Base-by-base conservation (phyloP, 2,329 filamentous ascomycete genomes). In the Diaporthe eres region DNA sequence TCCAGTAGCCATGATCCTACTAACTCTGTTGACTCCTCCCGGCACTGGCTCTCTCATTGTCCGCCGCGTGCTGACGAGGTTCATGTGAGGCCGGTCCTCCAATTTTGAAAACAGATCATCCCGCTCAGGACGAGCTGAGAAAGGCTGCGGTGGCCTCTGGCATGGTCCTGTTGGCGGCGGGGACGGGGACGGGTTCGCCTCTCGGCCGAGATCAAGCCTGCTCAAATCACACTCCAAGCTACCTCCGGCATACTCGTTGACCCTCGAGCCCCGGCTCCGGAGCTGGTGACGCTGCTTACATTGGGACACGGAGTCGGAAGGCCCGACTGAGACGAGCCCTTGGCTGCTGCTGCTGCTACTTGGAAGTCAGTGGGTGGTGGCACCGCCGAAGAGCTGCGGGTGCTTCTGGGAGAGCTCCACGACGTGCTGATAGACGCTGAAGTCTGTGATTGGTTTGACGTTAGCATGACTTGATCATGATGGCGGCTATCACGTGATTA, bases 351-450 rank as follows among this genome's bases (percentile, higher is more conserved):
- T 72, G 42, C 60, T 51, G n/a, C 42, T 68, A 37, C 39, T 57
- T 13, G 34, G 31, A 39, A 61, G 68, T 77, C 76, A 77, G 67
- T 77, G 73, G 73, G 77, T 77, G 77, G 79, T 77, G 77, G 79
- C 87, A 73, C 91, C 90, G 81, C 94, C 80, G 82, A 98, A 98
- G 71, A 98, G 93, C 77, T 92, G 88, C 81, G 93, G 94, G 82
- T 95, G 91, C 68, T 92, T 90, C 85, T 98, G 96, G 47, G 95
- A 97, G 49, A 92, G 93, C 75, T 98, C 94, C 22, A 98, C 96
- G 4, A 98, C 94, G 0, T 93, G 91, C 75, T 94, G 92, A 76
- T 92, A 93, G 47, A 95, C 89, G 72, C 88, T 89, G 84, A 94
- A 94, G 85, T 98, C 95, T 96, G 75, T 2, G 12, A 10, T 51